A percentile compares a stretch with the other conserved stretches of the same genome.
These are phyloP conservation scores for Pterocarpus macrocarpus DNA, from an alignment of 306 rosid genomes.

Conservation along the genomic window DNA sequence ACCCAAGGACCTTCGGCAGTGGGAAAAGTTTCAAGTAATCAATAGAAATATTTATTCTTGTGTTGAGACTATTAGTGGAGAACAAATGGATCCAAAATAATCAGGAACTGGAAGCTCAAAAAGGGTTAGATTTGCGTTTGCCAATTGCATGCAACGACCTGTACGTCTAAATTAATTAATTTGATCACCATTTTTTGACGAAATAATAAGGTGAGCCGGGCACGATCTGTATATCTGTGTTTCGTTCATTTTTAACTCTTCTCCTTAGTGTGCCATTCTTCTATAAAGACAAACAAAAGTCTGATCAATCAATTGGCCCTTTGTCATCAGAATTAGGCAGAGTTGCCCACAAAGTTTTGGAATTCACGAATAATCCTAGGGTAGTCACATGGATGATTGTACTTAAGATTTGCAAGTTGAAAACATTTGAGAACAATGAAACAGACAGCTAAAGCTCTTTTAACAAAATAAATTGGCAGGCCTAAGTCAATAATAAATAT, in stretches of 20 bases:
- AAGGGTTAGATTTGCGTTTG: constrained; percentile 13
- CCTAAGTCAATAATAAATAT: background rate
- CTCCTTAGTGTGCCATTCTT: too few relatives aligned
- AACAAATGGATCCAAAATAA: constrained; percentile 11
- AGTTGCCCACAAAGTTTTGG: constrained; percentile 18
- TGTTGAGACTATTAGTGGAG: background rate
- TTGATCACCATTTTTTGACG: too few relatives aligned
- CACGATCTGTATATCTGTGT: too few relatives aligned
- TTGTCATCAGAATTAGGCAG: constrained; percentile 26
- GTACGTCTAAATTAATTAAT: too few relatives aligned
- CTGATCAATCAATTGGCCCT: background rate
- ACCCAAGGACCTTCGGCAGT: constrained; percentile 10
- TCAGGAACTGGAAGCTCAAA: background rate
- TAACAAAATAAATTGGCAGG: background rate
- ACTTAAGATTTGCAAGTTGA: constrained; percentile 33
- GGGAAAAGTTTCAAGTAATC: constrained; percentile 10
- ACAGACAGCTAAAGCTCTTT: background rate
- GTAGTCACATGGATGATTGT: constrained; percentile 23
- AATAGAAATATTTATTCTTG: background rate
- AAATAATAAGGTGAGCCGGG: too few relatives aligned
- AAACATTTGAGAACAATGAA: constrained; percentile 38
- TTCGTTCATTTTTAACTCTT: too few relatives aligned
- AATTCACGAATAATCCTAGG: background rate
- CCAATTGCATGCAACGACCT: background rate
- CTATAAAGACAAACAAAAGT: constrained; percentile 32